A percentile compares a stretch with the other conserved stretches of the same genome.
Conservation (phyloP, 2,329 filamentous ascomycete genomes). For the Colletotrichum sp. region DNA sequence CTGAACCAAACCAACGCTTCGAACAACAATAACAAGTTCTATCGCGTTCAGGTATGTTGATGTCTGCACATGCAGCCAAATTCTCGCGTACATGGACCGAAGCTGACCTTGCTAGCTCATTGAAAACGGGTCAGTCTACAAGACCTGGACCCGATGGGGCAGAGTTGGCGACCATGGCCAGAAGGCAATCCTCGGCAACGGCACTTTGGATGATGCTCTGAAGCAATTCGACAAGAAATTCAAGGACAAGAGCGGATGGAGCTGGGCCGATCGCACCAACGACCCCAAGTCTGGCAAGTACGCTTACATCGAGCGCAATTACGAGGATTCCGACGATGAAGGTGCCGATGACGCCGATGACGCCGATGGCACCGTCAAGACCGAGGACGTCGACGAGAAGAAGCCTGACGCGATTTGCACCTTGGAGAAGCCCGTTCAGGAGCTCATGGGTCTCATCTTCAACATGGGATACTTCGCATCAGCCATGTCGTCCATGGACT, state of each 20-base stretch:
- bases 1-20: conserved; percentile 78
- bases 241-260: conserved; percentile 63
- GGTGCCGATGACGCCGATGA: conserved; percentile 14
- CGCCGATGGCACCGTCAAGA: conserved; percentile 23
- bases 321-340: conserved; percentile 69
- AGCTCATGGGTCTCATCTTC: conserved; percentile 83
- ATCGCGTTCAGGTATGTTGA: conserved; percentile 67
- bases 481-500: conserved; percentile 71
- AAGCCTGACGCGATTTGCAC: conserved; percentile 54
- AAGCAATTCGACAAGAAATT: conserved; percentile 65
- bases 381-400: conserved; percentile 28
- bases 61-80: background rate
- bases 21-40: conserved; percentile 84
- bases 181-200: conserved; percentile 45
- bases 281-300: conserved; percentile 73
- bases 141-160: conserved; percentile 81
- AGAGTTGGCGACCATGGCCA: conserved; percentile 70
- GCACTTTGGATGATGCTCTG: conserved; percentile 47
- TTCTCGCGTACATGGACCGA: background rate
- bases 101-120: conserved; percentile 6
- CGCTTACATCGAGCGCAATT: conserved; percentile 80
- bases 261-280: conserved; percentile 57
- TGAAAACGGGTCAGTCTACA: conserved; percentile 38
- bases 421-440: conserved; percentile 64
- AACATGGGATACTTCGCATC: conserved; percentile 74